Base-by-base conservation (phyloP, 2,329 filamentous ascomycete genomes). In the Calonectria fujianensis region DNA sequence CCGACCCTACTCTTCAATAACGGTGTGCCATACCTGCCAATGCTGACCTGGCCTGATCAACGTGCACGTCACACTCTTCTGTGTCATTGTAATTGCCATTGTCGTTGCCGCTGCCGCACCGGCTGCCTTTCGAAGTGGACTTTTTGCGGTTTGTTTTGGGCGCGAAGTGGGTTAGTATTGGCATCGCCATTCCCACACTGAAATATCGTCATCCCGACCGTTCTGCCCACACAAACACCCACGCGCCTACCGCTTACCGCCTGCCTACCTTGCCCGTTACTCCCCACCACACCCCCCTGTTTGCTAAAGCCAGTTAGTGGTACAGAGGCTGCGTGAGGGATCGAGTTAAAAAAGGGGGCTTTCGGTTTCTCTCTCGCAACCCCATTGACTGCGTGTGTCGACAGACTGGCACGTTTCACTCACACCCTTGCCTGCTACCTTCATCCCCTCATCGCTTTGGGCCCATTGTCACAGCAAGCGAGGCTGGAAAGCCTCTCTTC, bases 151-250 rank as follows among this genome's bases (percentile, higher is more conserved):
- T 54, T 20, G 66, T 37, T 24, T 50, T 45, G 41, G 16, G 24
- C 18, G 51, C 51, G 41, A 67, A 65, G 66, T 50, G 71, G 71
- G 66, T 51, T 67, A 39, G 48, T 37, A 72, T 74, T 73, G 69
- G 57, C 73, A 75, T 72, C 70, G 59, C 68, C 73, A 73, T 75
- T 67, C 39, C 64, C 59, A 41, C 63, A 74, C 39, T 51, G 70
- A 48, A 57, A 70, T 75, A 75, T 79, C 74, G 78, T 75, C 79
- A 79, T 81, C 75, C 74, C 74, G 77, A 76, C 73, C 70, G 59
- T 73, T 76, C 68, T 75, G 48, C 48, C 63, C 65, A 27, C 54
- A 65, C 54, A 54, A 50, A 67, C 51, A 67, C 52, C 51, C 64
- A 75, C 66, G 48, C 66, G 74, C 37, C 72, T 68, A 73, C 74